Base-by-base conservation (phyloP, 371 early-diverging fungal species). In the Mortierella sp. region DNA sequence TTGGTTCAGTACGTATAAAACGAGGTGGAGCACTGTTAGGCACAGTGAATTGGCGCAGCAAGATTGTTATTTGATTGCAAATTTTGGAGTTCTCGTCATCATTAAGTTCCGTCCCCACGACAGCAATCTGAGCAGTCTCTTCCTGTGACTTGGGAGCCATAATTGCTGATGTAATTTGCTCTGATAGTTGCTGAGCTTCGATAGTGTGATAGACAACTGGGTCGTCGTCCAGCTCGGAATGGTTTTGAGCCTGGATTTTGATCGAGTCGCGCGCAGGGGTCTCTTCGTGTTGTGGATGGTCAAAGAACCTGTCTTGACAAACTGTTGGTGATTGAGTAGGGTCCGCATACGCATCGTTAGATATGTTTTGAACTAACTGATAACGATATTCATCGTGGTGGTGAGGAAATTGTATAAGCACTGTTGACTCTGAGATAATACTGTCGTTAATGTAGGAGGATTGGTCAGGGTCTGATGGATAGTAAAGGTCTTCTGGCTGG, bases 381-480 rank as follows among this genome's bases (percentile, higher is more conserved):
- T 36, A 36, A n/a, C n/a, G n/a, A 36, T 36, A 36, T 36, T 36
- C 36, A 36, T 6, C 7, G 4, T 36, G 36, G 7, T 6, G 36
- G 7, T 36, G 50, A 32, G 22, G 16, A 48, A 3, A 45, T 4
- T 57, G 57, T 24, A 11, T 4, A 52, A 36, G 28, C 10, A 41
- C 57, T 40, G 36, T 13, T 38, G 36, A 52, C n/a, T n/a, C 15
- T 21, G 38, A 38, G 13, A 15, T 40, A 1, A 24, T 22, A 15
- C 48, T 22, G 38, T 4, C 10, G 40, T 15, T 28, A 32, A 33
- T 19, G 47, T 57, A 24, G 0, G 71, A 58, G 22, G 50, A 19
- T 19, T 50, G 59, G 33, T 64, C 65, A 19, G 71, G 58, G 64
- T 64, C 59, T 2, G 65, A 70, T 9, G 62, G 65, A 50, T 70